These are phyloP conservation scores for Porodaedalea pini DNA, from an alignment of 1,284 basidiomycete genomes.

Conservation along the genomic window DNA sequence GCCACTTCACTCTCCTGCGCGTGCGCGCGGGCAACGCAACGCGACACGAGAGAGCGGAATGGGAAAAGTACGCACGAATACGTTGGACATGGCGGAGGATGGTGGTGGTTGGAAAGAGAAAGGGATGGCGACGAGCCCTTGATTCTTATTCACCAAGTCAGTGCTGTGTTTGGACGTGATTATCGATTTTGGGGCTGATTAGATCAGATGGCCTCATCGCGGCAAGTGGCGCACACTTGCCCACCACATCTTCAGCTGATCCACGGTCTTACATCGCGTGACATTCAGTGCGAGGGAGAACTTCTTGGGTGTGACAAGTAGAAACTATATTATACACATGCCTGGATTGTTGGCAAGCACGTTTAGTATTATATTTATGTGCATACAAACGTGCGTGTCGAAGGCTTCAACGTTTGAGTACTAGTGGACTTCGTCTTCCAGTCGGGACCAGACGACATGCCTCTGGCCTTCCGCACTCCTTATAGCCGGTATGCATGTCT, in stretches of 20 bases:
- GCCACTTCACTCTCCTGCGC: background rate
- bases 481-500: background rate
- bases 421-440: too few relatives aligned
- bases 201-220: constrained; percentile 3
- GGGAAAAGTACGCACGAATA: constrained; percentile 13
- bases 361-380: too few relatives aligned
- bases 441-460: background rate
- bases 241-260: background rate
- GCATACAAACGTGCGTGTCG: too few relatives aligned
- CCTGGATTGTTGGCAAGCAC: too few relatives aligned
- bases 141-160: background rate
- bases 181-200: constrained; percentile 3
- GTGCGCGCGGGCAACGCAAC: background rate
- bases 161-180: constrained; percentile 4
- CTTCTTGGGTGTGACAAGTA: too few relatives aligned
- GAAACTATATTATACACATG: too few relatives aligned
- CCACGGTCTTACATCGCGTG: background rate
- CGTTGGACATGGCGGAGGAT: constrained; percentile 18
- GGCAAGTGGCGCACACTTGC: background rate
- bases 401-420: too few relatives aligned
- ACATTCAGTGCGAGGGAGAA: too few relatives aligned
- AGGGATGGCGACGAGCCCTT: background rate
- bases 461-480: background rate
- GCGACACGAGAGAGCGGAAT: background rate
- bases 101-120: constrained; percentile 12